Percentiles rank a stretch among this genome's conserved stretches.
phyloP scores from a whole-genome alignment of 2,329 filamentous ascomycete genomes.

The Pseudocercospora macadamiae region DNA sequence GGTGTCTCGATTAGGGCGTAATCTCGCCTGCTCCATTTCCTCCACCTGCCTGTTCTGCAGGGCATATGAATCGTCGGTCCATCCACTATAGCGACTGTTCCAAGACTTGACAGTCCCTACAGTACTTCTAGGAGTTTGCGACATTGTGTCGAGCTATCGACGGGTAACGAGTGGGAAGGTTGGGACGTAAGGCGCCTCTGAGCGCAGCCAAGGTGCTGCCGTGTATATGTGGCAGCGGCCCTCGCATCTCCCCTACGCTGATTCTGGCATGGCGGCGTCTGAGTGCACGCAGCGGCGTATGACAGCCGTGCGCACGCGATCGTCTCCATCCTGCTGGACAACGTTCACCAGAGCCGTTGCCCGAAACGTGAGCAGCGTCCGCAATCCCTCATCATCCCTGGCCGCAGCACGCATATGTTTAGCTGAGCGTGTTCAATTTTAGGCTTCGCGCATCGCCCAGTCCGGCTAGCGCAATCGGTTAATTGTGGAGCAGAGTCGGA shows the following conservation, averaged over 20 bases:
- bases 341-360: conserved; percentile 2
- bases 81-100: conserved; percentile 35
- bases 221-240: conserved; percentile 25
- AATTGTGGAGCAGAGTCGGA: not conserved
- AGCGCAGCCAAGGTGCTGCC: conserved; percentile 16
- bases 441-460: not conserved
- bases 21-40: conserved; percentile 34
- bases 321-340: conserved; percentile 12
- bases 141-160: conserved; percentile 27
- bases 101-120: conserved; percentile 39
- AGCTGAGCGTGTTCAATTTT: conserved; percentile 3
- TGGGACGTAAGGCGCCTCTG: conserved; percentile 14
- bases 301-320: conserved; percentile 19
- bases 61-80: conserved; percentile 33
- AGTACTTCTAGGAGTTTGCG: conserved; percentile 36
- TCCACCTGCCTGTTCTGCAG: conserved; percentile 30
- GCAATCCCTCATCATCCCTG: not conserved
- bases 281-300: conserved; percentile 15
- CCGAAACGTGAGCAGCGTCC: conserved; percentile 5
- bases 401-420: conserved; percentile 3
- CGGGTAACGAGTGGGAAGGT: conserved; percentile 11
- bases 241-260: conserved; percentile 14
- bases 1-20: conserved; percentile 26
- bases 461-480: not conserved
- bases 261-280: conserved; percentile 11